Conservation (phyloP, 1,284 basidiomycete species). For the Fistulinella cinereoalba region DNA sequence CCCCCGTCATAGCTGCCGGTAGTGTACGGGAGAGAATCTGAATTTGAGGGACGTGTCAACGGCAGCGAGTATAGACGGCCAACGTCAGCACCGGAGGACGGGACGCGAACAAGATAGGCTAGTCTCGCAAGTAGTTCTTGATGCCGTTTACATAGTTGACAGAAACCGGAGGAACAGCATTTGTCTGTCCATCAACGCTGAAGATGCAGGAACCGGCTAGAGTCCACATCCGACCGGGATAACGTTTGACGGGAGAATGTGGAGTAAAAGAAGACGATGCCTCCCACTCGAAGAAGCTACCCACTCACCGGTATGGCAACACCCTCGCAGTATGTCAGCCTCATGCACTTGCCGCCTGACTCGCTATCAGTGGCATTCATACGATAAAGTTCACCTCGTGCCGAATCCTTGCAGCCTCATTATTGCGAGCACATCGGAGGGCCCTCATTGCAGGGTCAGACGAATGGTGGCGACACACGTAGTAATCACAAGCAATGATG, state of each 20-base stretch:
- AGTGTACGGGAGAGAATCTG: background rate
- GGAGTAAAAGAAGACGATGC: no score
- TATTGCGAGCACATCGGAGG: background rate
- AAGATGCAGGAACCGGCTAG: no score
- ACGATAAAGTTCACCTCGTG: constrained; percentile 1
- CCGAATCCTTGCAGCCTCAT: background rate
- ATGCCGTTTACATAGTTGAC: background rate
- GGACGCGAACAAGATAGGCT: no score
- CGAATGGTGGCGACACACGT: background rate
- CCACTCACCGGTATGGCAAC: no score
- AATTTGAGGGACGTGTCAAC: background rate
- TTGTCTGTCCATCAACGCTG: background rate
- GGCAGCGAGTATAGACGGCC: no score
- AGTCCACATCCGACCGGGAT: background rate
- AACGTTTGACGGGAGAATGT: no score
- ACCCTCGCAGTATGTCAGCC: background rate
- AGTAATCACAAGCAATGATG: no score
- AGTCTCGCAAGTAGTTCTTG: background rate
- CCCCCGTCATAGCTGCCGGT: constrained; percentile 1
- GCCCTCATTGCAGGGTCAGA: background rate
- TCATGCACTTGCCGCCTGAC: background rate
- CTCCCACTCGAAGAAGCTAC: no score
- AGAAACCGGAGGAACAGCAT: background rate
- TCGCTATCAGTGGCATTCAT: constrained; percentile 9
- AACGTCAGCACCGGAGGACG: no score